Base-by-base conservation (phyloP, 1,139 yeast genomes). In the Hansenula lynferdii region DNA sequence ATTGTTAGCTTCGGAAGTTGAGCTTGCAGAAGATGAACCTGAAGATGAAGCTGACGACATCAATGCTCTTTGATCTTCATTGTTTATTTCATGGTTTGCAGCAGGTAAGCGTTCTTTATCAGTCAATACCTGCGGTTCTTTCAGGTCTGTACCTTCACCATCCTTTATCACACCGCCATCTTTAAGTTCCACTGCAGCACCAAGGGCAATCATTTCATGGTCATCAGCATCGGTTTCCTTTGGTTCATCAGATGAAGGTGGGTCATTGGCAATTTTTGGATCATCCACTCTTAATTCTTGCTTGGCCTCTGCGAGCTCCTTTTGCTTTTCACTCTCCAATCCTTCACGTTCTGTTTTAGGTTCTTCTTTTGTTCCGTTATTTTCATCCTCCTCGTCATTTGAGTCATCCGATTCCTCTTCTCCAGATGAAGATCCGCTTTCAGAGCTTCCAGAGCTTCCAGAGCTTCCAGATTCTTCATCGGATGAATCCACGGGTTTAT, bases 231-330 rank as follows among this genome's bases (percentile, higher is more conserved):
- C 24, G 11, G 28, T 18, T 21, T 28, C 28, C 8, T 29, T 29
- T 8, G 29, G 28, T 35, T 35, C 33, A 12, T 28, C 37, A 8
- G 34, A 31, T 15, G 34, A 31, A 14, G 28, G 28, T 22, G 34
- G 34, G 5, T 31, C 34, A 22, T 31, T 17, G 2, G 28, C 3
- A 5, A 23, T 20, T 19, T 18, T 28, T 19, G 14, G 8, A 14
- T 28, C 31, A 19, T 28, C 17, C 3, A 12, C 6, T n/a, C 15
- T 21, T 6, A 24, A 17, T 22, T 3, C 15, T 14, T 19, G 23
- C 11, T 9, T 20, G 3, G 29, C 30, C 17, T 33, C 25, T 11
- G 15, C 21, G 18, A 21, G 5, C 11, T 30, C 32, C 3, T 11
- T 9, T 12, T 20, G 15, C 15, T 31, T 36, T 31, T 31, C 35